Evolutionary conservation across 2,329 filamentous ascomycete genomes (phyloP), one percentile per base, ranked within the genome.

Genomic region (Aspergillus ochraceoroseus): DNA sequence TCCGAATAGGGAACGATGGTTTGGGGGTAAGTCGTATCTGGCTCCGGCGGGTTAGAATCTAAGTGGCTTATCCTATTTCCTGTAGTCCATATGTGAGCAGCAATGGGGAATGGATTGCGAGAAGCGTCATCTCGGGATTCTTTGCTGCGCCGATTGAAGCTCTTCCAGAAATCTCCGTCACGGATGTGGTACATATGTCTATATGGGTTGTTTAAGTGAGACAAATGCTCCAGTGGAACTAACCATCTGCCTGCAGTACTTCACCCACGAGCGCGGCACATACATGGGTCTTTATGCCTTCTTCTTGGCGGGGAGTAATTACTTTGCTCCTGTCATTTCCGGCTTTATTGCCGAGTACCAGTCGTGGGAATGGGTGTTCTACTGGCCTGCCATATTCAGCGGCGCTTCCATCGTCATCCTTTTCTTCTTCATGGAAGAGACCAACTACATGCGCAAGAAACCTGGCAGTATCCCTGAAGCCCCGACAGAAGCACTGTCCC

Each of bases 351-450:
- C 62, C 3, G 58, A 72, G 34, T 65, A 66, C 17, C 65, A 70
- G 32, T 67, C 69, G 2, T 73, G 70, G 70, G 38, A 59, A 48
- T 72, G 69, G 69, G 68, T 70, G 0, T 63, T 71, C 47, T 72
- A 73, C 56, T 76, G 70, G 68, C 70, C 70, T 7, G 70, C 71
- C 3, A 74, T 76, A 15, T 74, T 76, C 50, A 58, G 59, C 20
- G 73, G 55, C 1, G 56, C 61, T 1, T 65, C 64, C 1, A 67
- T 72, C 22, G 49, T 73, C 1, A 70, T 75, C 41, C 57, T 74
- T 1, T 74, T 75, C 57, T 72, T 76, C 48, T 71, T 71, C 55
- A 72, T 75, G 66, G 74, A 77, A 51, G 74, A 77, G 53, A 75
- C 74, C 2, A 76, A 74, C 56, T 75, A 71, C 46, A 50, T 54